Conservation (phyloP, 495 filamentous ascomycete genomes). For the Evernia prunastri region DNA sequence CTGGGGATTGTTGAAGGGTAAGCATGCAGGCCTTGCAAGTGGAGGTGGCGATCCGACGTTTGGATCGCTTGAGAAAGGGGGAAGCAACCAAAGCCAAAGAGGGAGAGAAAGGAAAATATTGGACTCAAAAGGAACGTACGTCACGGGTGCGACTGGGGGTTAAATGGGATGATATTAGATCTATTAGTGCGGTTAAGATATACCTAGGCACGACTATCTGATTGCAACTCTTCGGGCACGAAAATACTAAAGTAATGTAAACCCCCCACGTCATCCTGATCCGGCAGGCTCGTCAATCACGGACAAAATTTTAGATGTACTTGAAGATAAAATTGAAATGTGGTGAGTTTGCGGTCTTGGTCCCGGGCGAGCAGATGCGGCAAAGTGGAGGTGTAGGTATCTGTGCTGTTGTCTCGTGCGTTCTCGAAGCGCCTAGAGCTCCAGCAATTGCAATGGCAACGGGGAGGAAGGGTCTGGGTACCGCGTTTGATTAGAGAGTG, state of each 20-base stretch:
- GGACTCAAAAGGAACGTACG: background rate
- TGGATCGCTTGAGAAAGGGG: background rate
- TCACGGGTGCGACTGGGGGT: background rate
- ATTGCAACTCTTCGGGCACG: constrained; percentile 7
- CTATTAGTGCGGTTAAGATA: constrained; percentile 8
- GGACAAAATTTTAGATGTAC: constrained; percentile 1
- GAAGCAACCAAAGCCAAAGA: background rate
- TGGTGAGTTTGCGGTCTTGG: background rate
- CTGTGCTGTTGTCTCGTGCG: background rate
- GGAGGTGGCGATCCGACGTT: background rate
- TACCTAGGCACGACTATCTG: constrained; percentile 3
- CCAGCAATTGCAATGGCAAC: constrained; percentile 5
- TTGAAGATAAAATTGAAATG: background rate
- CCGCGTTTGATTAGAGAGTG: background rate
- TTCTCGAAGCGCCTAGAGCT: constrained; percentile 1
- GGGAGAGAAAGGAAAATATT: no score
- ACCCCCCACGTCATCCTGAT: constrained; percentile 15
- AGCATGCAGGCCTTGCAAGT: no score
- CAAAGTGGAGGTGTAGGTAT: background rate
- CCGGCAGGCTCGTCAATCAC: constrained; percentile 14
- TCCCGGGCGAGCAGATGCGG: background rate
- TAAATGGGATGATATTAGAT: constrained; percentile 8
- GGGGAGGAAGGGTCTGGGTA: constrained; percentile 4
- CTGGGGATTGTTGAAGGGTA: no score
- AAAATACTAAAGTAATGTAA: constrained; percentile 11